Conservation (phyloP, 345 rosid species). For the Salix brachista region DNA sequence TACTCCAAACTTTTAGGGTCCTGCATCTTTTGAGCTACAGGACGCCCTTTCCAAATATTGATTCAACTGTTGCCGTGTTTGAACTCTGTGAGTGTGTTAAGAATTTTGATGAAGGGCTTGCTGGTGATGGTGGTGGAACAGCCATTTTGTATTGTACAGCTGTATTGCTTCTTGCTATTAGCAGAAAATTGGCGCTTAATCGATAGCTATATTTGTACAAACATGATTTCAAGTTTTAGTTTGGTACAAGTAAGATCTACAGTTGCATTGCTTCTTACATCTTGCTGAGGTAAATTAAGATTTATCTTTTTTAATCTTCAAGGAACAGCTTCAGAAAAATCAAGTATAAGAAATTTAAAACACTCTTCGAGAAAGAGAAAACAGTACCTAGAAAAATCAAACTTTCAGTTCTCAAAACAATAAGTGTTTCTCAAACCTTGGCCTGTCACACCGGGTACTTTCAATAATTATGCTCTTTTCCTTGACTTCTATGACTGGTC, state of each 20-base stretch:
- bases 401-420: background rate
- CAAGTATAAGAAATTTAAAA: background rate
- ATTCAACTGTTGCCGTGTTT: background rate
- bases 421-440: background rate
- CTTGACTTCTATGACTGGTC: background rate
- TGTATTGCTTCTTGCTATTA: background rate
- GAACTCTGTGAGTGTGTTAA: constrained; percentile 1
- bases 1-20: background rate
- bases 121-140: constrained; percentile 1
- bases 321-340: background rate
- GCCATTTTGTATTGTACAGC: constrained; percentile 7
- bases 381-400: background rate
- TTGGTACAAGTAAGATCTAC: background rate
- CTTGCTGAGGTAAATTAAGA: background rate
- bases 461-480: background rate
- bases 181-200: background rate
- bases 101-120: constrained; percentile 5
- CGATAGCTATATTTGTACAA: background rate
- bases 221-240: background rate
- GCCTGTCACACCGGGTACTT: no score
- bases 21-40: constrained; percentile 19
- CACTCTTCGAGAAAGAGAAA: background rate
- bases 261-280: background rate
- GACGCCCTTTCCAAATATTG: background rate
- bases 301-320: background rate